A percentile compares a stretch with the other conserved stretches of the same genome.
Evolutionary conservation across 2,329 filamentous ascomycete species (phyloP).

Genomic region (Arthrobotrys conoides): DNA sequence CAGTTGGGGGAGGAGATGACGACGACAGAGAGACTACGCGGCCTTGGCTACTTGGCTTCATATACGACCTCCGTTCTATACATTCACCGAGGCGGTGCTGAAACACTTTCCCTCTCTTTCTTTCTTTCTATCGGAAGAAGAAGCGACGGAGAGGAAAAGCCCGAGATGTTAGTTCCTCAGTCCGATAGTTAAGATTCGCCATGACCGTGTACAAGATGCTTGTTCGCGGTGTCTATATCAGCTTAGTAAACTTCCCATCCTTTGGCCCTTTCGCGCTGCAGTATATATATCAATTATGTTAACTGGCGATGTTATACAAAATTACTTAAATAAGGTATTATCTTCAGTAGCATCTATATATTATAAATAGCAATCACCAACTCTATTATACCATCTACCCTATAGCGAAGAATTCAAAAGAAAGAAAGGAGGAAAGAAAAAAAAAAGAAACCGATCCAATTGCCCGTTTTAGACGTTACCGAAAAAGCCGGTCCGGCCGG

Average conservation of each 20-base stretch:
- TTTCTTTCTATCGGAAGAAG: neutral
- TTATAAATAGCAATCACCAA: too few species aligned
- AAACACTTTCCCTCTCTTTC: neutral
- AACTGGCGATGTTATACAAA: too few species aligned
- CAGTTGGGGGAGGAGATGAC: neutral
- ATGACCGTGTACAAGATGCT: neutral
- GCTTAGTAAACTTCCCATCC: slow-evolving; percentile 4
- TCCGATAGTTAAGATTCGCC: too few species aligned
- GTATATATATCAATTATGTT: too few species aligned
- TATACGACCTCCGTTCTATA: slow-evolving; percentile 3
- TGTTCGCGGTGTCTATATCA: slow-evolving; percentile 12
- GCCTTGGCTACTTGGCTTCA: slow-evolving; percentile 22
- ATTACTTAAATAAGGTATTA: too few species aligned
- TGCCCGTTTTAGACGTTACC: slow-evolving; percentile 20
- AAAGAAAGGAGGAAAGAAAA: too few species aligned
- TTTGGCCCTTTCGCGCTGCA: neutral
- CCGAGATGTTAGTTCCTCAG: neutral
- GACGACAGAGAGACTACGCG: slow-evolving; percentile 6
- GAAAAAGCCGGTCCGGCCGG: slow-evolving; percentile 16
- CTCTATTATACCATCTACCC: too few species aligned
- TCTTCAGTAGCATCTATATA: too few species aligned
- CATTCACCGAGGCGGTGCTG: slow-evolving; percentile 14
- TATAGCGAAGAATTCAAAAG: neutral
- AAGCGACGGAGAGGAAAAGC: neutral
- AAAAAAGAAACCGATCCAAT: neutral